Base-by-base conservation (phyloP, 2,329 filamentous ascomycete genomes). In the Trichothecium roseum region DNA sequence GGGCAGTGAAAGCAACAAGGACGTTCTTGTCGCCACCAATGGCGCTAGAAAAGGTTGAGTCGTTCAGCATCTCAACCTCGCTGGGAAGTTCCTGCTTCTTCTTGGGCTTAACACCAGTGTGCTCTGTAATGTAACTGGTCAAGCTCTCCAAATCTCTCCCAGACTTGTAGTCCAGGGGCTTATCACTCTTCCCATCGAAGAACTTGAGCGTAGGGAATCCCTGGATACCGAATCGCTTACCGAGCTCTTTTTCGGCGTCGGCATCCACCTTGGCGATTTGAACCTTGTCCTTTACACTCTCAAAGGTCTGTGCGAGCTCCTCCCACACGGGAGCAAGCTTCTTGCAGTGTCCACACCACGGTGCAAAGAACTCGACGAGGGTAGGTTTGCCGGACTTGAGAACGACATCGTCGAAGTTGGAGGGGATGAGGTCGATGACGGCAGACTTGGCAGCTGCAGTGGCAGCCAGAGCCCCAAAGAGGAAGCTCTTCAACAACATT, bases 261-360 rank as follows among this genome's bases (percentile, higher is more conserved):
- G 89, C 91, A 55, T 98, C 88, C 47, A 98, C 88, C 66, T 96
- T 98, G 49, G 83, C 91, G 54, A 98, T 87, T 54, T 81, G 79
- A 37, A 98, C 76, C 57, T 82, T 74, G 53, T 74, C 68, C 53
- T 74, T 74, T 45, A 78, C 78, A 52, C 74, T 78, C 45, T 82
- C 78, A 59, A 88, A 94, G 29, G 69, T 66, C 34, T 69, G 59
- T 32, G 78, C 91, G 30, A 98, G 78, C 56, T 98, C 84, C 59
- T 98, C 91, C 62, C 93, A 98, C 40, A 93, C 69, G 34, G 91
- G 93, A 13, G 91, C 91, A 24, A 98, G 82, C 54, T 68, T 94
- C 75, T 96, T 96, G 85, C 91, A 98, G 72, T 98, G 91, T 22
- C 91, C 93, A 55, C 91, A 98, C 91, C 91, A 98, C 17, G 89